Evolutionary conservation across 2,329 filamentous ascomycete species (phyloP).

Genomic region (Lachnellula hyalina): DNA sequence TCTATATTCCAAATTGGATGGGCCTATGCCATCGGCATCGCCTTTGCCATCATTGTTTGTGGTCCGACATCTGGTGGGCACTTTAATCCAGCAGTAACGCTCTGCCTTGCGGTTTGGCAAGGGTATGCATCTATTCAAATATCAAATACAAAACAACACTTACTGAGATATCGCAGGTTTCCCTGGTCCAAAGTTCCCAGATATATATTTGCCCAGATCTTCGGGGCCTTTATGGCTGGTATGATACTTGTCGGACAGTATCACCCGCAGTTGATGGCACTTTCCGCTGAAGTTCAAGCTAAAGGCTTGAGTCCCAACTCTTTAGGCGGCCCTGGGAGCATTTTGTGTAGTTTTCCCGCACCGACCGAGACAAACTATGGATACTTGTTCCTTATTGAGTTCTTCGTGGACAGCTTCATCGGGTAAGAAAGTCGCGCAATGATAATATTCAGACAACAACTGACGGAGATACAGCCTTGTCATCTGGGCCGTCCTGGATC

Average conservation of each 20-base stretch:
- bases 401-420: constrained; percentile 53
- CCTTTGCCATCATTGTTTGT: constrained; percentile 53
- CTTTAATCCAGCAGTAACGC: constrained; percentile 48
- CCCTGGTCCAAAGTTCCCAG: constrained; percentile 52
- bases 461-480: constrained; percentile 35
- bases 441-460: not conserved
- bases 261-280: constrained; percentile 44
- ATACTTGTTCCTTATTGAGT: constrained; percentile 54
- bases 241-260: constrained; percentile 52
- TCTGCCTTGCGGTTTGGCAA: constrained; percentile 46
- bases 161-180: constrained; percentile 33
- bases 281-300: constrained; percentile 28
- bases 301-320: constrained; percentile 36
- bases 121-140: constrained; percentile 29
- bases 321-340: constrained; percentile 46
- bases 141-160: not conserved
- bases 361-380: constrained; percentile 47
- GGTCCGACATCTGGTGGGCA: constrained; percentile 49
- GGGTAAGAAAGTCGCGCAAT: constrained; percentile 17
- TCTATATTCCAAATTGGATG: constrained; percentile 50
- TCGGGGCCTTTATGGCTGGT: constrained; percentile 51
- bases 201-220: constrained; percentile 52
- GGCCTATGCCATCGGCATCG: constrained; percentile 52
- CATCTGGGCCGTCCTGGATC: constrained; percentile 54
- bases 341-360: constrained; percentile 50